Evolutionary conservation across 2,329 filamentous ascomycete genomes (phyloP).

Genomic region (Aspergillus sp.): DNA sequence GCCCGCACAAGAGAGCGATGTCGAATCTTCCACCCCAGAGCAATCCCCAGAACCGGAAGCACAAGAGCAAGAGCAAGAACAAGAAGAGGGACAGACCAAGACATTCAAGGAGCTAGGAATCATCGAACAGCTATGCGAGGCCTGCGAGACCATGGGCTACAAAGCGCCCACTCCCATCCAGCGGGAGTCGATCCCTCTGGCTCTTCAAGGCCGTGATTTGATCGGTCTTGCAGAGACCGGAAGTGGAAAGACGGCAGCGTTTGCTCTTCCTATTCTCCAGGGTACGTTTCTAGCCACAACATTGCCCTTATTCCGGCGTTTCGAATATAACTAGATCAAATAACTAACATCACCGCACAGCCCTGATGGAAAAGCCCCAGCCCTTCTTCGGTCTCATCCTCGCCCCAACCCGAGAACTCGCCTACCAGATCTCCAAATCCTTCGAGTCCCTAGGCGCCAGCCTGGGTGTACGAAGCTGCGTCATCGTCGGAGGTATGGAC

Average conservation of each 20-base stretch:
- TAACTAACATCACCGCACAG: slow-evolving; percentile 31
- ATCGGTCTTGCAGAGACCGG: slow-evolving; percentile 96
- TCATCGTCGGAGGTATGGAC: slow-evolving; percentile 91
- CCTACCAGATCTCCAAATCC: slow-evolving; percentile 83
- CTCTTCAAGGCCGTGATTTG: slow-evolving; percentile 78
- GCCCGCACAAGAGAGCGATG: slow-evolving; percentile 25
- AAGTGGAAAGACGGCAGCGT: slow-evolving; percentile 93
- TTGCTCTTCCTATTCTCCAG: slow-evolving; percentile 89
- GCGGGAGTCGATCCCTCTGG: slow-evolving; percentile 76
- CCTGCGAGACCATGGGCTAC: slow-evolving; percentile 79
- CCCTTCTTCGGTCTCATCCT: slow-evolving; percentile 85
- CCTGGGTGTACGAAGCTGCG: slow-evolving; percentile 82
- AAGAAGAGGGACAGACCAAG: slow-evolving; percentile 33
- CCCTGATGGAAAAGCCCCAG: slow-evolving; percentile 83
- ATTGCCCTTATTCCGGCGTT: neutral
- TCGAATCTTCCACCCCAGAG: slow-evolving; percentile 26
- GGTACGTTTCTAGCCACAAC: slow-evolving; percentile 22
- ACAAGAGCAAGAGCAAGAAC: slow-evolving; percentile 10
- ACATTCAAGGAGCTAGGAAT: slow-evolving; percentile 66
- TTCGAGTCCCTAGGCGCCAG: slow-evolving; percentile 85
- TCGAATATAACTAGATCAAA: neutral
- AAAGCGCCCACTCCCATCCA: slow-evolving; percentile 88
- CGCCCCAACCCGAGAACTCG: slow-evolving; percentile 89
- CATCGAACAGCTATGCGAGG: slow-evolving; percentile 84
- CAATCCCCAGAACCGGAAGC: slow-evolving; percentile 3